Percentiles rank a stretch among this genome's conserved stretches.
These are phyloP conservation scores for Lupinus albus DNA, from an alignment of 306 rosid genomes.

Conservation along the genomic window DNA sequence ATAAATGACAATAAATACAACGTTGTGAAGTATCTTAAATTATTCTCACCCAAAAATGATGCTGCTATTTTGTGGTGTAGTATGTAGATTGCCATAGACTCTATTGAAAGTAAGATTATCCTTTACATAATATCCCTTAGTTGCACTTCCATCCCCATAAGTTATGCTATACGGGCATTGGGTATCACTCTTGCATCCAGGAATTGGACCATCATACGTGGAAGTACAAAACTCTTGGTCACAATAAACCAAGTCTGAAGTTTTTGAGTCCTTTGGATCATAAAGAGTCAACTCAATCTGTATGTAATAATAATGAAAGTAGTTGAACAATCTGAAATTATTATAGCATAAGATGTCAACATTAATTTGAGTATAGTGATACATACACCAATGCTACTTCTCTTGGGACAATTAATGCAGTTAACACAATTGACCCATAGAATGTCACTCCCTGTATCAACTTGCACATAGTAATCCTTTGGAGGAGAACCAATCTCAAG, in stretches of 20 bases:
- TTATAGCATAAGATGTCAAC: slow-evolving; percentile 10
- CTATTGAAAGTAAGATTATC: slow-evolving; percentile 68
- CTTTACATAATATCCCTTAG: slow-evolving; percentile 78
- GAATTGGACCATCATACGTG: slow-evolving; percentile 60
- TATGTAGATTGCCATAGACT: slow-evolving; percentile 65
- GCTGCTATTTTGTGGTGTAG: slow-evolving; percentile 61
- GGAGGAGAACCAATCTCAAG: slow-evolving; percentile 85
- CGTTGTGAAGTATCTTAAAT: slow-evolving; percentile 14
- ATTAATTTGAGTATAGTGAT: slow-evolving; percentile 29
- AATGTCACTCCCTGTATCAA: slow-evolving; percentile 97
- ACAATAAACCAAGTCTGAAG: slow-evolving; percentile 69
- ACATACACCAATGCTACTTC: slow-evolving; percentile 82
- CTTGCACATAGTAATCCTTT: slow-evolving; percentile 85
- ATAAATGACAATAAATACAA: slow-evolving; percentile 1
- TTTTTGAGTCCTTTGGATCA: slow-evolving; percentile 66
- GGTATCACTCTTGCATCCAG: slow-evolving; percentile 59
- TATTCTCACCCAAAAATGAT: slow-evolving; percentile 76
- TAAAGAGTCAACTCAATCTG: slow-evolving; percentile 77
- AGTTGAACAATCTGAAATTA: not conserved
- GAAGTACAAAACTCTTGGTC: slow-evolving; percentile 70
- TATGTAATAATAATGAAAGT: slow-evolving; percentile 36
- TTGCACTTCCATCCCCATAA: slow-evolving; percentile 93
- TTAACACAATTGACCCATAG: slow-evolving; percentile 85
- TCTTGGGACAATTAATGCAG: slow-evolving; percentile 73
- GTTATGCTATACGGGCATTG: slow-evolving; percentile 71